Conservation (phyloP, 2,329 filamentous ascomycete genomes). For the Ophiostoma novo-ulmi region DNA sequence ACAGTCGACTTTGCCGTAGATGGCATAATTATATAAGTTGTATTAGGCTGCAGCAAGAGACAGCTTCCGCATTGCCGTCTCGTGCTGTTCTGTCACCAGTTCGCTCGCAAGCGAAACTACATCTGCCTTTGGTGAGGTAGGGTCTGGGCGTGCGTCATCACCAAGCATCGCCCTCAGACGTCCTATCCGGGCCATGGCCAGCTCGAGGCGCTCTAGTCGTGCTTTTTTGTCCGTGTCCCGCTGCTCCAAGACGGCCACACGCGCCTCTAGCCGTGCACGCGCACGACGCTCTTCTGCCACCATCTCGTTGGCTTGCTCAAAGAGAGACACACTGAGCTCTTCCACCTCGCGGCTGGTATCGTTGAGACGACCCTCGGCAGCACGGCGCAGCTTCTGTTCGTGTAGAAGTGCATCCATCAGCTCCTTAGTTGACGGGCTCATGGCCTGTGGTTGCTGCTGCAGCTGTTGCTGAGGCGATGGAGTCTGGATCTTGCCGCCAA, state of each 20-base stretch:
- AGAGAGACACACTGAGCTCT: slow-evolving; percentile 68
- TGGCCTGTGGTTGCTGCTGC: neutral
- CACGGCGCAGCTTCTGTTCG: slow-evolving; percentile 61
- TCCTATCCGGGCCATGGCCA: slow-evolving; percentile 65
- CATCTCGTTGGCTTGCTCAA: slow-evolving; percentile 84
- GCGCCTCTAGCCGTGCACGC: slow-evolving; percentile 64
- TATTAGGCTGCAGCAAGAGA: neutral
- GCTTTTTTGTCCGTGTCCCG: slow-evolving; percentile 65
- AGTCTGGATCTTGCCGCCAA: slow-evolving; percentile 2
- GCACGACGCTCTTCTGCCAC: slow-evolving; percentile 70
- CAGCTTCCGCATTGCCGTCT: neutral
- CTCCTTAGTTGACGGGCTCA: slow-evolving; percentile 38
- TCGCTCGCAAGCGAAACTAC: neutral
- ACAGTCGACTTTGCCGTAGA: neutral
- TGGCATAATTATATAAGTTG: too few species aligned
- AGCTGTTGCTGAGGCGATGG: slow-evolving; percentile 21
- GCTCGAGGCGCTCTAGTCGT: slow-evolving; percentile 65
- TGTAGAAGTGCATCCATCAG: slow-evolving; percentile 60
- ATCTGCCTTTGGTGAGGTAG: neutral
- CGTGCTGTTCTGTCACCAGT: neutral
- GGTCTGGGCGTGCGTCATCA: neutral
- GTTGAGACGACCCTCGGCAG: slow-evolving; percentile 63
- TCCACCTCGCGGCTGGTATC: slow-evolving; percentile 69
- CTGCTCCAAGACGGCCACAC: slow-evolving; percentile 62
- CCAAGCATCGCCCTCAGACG: slow-evolving; percentile 59